Evolutionary conservation across 495 filamentous ascomycete species (phyloP).

Genomic region (Aspergillus baeticus): DNA sequence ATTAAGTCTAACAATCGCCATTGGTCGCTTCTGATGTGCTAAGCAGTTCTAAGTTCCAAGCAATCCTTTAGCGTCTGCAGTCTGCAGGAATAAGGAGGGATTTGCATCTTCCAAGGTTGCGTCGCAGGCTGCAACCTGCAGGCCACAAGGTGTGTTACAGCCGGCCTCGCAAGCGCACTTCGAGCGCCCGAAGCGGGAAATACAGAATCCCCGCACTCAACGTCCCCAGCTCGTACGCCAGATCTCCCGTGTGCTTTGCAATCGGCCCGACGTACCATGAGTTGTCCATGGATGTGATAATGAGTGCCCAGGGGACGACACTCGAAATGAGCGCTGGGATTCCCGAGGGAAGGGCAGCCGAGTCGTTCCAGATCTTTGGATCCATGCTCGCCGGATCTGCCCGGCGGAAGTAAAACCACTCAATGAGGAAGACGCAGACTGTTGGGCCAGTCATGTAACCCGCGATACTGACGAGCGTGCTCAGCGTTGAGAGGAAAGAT

Average conservation of each 20-base stretch:
- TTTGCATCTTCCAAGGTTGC: no score
- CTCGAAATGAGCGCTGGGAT: not conserved
- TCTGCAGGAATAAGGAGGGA: no score
- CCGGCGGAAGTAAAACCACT: conserved; percentile 1
- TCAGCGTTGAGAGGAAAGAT: not conserved
- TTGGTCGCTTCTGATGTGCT: no score
- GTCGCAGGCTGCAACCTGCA: no score
- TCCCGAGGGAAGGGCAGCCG: not conserved
- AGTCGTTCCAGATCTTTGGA: not conserved
- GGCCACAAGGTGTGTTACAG: not conserved
- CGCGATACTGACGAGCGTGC: not conserved
- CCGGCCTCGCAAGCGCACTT: not conserved
- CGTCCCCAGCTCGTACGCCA: conserved; percentile 1
- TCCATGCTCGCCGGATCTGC: not conserved
- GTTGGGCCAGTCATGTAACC: conserved; percentile 1
- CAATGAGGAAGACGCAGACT: not conserved
- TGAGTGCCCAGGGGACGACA: not conserved
- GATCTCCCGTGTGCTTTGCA: not conserved
- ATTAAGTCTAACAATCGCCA: no score
- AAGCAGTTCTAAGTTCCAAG: no score
- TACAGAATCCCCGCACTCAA: not conserved
- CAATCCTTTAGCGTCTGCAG: no score
- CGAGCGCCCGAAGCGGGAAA: not conserved
- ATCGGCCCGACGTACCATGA: conserved; percentile 2
- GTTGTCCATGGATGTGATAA: not conserved